phyloP scores from a whole-genome alignment of 2,329 filamentous ascomycete genomes.

The Keithomyces neogunnii region DNA sequence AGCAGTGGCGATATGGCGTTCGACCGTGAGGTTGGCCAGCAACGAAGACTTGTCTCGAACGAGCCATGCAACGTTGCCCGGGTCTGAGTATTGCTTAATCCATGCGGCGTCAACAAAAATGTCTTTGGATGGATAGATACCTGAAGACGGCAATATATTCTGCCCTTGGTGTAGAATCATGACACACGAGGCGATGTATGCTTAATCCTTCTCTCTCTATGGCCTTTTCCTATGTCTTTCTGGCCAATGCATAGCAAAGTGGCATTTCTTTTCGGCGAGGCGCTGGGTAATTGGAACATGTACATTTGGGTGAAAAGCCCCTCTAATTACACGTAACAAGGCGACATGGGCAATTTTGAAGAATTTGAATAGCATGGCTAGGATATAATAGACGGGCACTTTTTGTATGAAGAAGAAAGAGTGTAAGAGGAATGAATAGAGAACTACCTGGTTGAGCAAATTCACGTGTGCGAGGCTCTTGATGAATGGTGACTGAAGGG shows the following conservation, averaged over 20 bases:
- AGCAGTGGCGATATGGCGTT: conserved; percentile 35
- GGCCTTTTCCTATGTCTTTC: neutral
- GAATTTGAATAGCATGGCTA: neutral
- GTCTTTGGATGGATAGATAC: neutral
- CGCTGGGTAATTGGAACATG: neutral
- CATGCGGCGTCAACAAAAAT: neutral
- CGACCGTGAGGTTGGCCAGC: conserved; percentile 17
- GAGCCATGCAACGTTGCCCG: neutral
- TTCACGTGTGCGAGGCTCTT: too few relatives aligned
- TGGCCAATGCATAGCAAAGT: neutral
- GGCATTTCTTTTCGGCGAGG: conserved; percentile 1
- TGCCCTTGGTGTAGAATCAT: neutral
- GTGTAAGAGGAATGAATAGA: neutral
- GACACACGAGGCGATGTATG: neutral
- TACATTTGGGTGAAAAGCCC: neutral
- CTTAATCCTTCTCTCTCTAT: neutral
- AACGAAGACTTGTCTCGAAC: neutral
- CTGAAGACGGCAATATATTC: neutral
- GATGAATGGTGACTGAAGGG: too few relatives aligned
- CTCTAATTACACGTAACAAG: neutral
- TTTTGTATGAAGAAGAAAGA: neutral
- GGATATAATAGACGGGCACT: neutral
- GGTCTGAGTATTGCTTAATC: neutral
- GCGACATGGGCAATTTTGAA: neutral
- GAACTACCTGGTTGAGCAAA: too few relatives aligned